These are phyloP conservation scores for Gynostemma pentaphyllum DNA, from an alignment of 306 rosid genomes.

Conservation along the genomic window DNA sequence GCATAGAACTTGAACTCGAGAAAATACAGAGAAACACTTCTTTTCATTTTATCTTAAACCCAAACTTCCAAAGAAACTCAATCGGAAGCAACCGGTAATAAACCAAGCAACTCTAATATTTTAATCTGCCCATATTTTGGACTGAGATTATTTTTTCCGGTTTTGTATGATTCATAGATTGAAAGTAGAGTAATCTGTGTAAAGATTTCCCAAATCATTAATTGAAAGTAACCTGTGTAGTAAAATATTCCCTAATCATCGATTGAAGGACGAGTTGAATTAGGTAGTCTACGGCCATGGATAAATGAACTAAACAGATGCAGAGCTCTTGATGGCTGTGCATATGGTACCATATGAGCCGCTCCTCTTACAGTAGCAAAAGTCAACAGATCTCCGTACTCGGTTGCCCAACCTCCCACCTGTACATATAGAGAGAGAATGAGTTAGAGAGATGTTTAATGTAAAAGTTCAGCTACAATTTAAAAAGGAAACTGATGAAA, in stretches of 20 bases:
- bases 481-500: not conserved
- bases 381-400: slow-evolving; percentile 73
- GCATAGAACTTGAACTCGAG: not conserved
- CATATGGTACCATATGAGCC: slow-evolving; percentile 90
- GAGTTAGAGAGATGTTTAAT: too few relatives aligned
- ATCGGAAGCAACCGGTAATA: not conserved
- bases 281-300: slow-evolving; percentile 48
- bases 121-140: not conserved
- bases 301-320: slow-evolving; percentile 66
- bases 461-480: too few relatives aligned
- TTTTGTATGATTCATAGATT: not conserved
- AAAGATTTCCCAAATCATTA: too few relatives aligned
- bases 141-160: not conserved
- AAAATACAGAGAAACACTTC: not conserved
- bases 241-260: slow-evolving; percentile 13
- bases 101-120: not conserved
- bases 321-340: slow-evolving; percentile 79
- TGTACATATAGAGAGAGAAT: not conserved
- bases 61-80: not conserved
- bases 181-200: not conserved
- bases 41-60: not conserved
- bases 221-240: not conserved
- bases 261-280: slow-evolving; percentile 39
- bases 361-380: slow-evolving; percentile 90
- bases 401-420: slow-evolving; percentile 92